Conservation (phyloP, 2,329 filamentous ascomycete species). For the Sphaerulina vaccinii region DNA sequence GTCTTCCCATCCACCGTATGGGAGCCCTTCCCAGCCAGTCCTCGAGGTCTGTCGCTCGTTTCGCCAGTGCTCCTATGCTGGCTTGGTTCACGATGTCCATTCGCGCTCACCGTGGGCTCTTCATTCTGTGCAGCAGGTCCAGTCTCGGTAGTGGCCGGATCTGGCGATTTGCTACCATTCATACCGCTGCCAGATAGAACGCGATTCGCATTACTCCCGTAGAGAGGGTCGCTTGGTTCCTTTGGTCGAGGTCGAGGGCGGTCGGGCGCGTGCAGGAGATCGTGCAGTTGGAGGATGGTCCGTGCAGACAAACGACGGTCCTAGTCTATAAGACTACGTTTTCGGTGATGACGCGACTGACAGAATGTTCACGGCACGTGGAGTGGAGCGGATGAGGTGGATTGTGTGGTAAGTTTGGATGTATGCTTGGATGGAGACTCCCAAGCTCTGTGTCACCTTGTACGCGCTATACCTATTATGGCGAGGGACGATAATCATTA, state of each 20-base stretch:
- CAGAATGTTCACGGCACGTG: neutral
- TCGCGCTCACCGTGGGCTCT: neutral
- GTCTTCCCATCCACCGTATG: conserved; percentile 9
- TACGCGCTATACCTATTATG: neutral
- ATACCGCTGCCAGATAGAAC: conserved; percentile 25
- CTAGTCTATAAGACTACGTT: neutral
- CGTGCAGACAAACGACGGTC: neutral
- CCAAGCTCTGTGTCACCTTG: neutral
- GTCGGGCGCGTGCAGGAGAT: conserved; percentile 11
- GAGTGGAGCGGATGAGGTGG: neutral
- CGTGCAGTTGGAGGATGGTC: neutral
- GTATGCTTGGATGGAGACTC: neutral
- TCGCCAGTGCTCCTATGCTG: conserved; percentile 1
- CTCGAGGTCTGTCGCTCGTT: conserved; percentile 2
- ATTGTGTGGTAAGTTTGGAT: neutral
- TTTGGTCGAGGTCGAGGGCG: neutral
- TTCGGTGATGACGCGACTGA: neutral
- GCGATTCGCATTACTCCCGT: conserved; percentile 16
- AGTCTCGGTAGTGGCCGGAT: conserved; percentile 22
- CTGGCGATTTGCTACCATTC: conserved; percentile 34
- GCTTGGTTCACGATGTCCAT: conserved; percentile 14
- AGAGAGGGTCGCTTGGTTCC: conserved; percentile 1
- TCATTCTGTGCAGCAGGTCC: conserved; percentile 3
- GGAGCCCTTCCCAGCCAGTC: conserved; percentile 1
- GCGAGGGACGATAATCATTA: neutral